These are phyloP conservation scores for Forsythia suspensa DNA, from an alignment of 257 asterid species.

Conservation along the genomic window DNA sequence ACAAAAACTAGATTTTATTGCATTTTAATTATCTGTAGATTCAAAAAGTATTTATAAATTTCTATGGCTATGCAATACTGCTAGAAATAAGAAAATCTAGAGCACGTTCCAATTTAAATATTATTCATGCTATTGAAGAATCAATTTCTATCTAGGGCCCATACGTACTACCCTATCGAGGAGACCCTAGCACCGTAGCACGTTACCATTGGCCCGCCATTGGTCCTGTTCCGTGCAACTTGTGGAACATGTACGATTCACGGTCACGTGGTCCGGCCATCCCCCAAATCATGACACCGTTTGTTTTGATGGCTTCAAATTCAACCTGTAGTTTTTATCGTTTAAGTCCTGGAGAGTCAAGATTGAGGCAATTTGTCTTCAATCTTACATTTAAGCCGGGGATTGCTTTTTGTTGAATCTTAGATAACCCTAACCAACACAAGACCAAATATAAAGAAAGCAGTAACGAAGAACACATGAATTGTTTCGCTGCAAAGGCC, in stretches of 20 bases:
- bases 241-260: not conserved
- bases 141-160: not conserved
- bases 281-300: not conserved
- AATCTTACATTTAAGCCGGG: not conserved
- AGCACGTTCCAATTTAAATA: no score
- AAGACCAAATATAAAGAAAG: no score
- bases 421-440: no score
- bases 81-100: no score
- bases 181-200: not conserved
- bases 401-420: no score
- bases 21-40: no score
- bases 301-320: not conserved
- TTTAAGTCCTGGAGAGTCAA: not conserved
- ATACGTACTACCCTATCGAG: not conserved
- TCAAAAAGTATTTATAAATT: no score
- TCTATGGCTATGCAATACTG: no score
- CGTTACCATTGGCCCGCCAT: not conserved
- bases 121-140: not conserved
- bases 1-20: no score
- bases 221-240: not conserved
- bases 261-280: not conserved
- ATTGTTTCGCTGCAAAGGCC: no score
- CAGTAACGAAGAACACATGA: no score
- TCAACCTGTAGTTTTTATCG: not conserved
- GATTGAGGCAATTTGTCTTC: not conserved